Conservation (phyloP, 2,329 filamentous ascomycete genomes). For the Lizonia empirigonia region DNA sequence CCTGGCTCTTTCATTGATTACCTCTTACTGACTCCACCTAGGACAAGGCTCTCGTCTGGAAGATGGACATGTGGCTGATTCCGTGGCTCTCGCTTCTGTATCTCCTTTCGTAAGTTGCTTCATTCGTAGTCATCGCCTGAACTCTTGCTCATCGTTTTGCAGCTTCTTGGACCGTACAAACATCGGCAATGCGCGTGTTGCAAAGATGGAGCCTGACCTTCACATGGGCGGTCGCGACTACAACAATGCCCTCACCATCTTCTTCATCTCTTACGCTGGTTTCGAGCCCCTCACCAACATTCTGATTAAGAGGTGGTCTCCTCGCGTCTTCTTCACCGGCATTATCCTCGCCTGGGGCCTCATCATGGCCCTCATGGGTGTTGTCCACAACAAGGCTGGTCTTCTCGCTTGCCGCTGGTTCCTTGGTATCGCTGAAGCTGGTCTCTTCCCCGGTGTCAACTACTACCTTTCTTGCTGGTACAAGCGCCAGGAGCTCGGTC, state of each 20-base stretch:
- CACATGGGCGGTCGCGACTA: conserved; percentile 63
- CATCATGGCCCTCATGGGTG: conserved; percentile 58
- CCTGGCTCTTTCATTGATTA: neutral
- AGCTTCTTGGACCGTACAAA: conserved; percentile 47
- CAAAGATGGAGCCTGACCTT: conserved; percentile 37
- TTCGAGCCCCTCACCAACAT: conserved; percentile 64
- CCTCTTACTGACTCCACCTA: conserved; percentile 25
- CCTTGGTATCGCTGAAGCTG: conserved; percentile 48
- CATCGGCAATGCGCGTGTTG: conserved; percentile 54
- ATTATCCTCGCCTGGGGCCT: conserved; percentile 58
- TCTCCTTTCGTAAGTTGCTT: conserved; percentile 39
- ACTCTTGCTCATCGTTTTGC: neutral
- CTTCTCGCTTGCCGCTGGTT: conserved; percentile 46
- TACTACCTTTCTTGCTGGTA: conserved; percentile 65
- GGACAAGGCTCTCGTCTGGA: conserved; percentile 49
- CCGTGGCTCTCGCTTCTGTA: conserved; percentile 51
- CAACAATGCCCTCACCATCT: conserved; percentile 67
- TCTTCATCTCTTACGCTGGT: conserved; percentile 62
- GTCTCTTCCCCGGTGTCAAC: conserved; percentile 50
- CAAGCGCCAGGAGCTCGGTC: conserved; percentile 60
- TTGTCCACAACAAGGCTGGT: conserved; percentile 49
- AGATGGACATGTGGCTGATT: conserved; percentile 51
- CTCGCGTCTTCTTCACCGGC: conserved; percentile 49
- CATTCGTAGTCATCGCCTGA: too few relatives aligned
- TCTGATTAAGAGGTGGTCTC: conserved; percentile 64